Conservation (phyloP, 768 basidiomycete genomes). For the Kwoniella dejecticola region DNA sequence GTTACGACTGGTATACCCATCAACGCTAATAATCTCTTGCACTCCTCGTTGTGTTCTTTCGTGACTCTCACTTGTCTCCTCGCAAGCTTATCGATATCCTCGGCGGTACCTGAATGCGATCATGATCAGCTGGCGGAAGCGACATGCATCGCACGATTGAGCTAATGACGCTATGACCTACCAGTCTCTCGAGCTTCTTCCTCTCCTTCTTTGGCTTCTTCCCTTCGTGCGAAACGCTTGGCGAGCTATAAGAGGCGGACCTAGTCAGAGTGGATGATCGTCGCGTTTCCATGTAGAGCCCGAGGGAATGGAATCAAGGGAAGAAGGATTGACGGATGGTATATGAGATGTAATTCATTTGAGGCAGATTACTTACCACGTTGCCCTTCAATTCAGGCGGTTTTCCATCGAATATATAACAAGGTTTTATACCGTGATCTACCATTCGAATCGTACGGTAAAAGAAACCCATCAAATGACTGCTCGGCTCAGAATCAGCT, state of each 20-base stretch:
- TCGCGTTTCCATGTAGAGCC: too few species aligned
- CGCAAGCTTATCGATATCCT: constrained; percentile 87
- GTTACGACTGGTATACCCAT: constrained; percentile 98
- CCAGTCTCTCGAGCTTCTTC: constrained; percentile 96
- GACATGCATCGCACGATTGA: not conserved
- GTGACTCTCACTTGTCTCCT: constrained; percentile 93
- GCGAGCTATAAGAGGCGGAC: constrained; percentile 66
- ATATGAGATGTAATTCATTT: too few species aligned
- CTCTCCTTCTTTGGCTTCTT: constrained; percentile 90
- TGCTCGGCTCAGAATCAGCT: constrained; percentile 31
- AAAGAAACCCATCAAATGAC: constrained; percentile 98
- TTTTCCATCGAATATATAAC: constrained; percentile 97
- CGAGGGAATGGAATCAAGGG: too few species aligned
- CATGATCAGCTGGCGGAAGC: not conserved
- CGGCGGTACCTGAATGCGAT: constrained; percentile 66
- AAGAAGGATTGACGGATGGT: too few species aligned
- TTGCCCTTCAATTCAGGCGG: constrained; percentile 96
- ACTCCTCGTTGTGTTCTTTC: constrained; percentile 93
- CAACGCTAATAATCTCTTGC: constrained; percentile 75
- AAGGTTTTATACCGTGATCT: constrained; percentile 97
- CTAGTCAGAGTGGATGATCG: not conserved
- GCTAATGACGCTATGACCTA: constrained; percentile 36
- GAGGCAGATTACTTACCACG: constrained; percentile 91
- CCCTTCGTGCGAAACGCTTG: constrained; percentile 86
- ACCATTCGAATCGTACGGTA: constrained; percentile 96